phyloP scores from a whole-genome alignment of 2,329 filamentous ascomycete genomes.

The Botrytis paeoniae region DNA sequence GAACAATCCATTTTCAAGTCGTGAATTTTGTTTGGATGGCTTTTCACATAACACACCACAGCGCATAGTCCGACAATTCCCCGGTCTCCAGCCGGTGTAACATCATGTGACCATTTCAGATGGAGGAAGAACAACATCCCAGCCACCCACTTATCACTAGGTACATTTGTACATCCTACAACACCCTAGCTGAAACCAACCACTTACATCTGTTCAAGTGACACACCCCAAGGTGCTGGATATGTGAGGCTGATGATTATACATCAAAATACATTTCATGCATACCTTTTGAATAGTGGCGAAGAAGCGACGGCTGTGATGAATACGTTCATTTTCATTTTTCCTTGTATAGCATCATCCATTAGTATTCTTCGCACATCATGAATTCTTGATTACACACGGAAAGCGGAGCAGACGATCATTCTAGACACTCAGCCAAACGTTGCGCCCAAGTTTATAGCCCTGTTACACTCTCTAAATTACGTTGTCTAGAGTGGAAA shows the following conservation, averaged over 20 bases:
- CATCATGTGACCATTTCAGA: background rate
- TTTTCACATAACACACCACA: background rate
- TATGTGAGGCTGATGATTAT: constrained; percentile 16
- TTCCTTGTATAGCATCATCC: background rate
- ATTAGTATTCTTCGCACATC: background rate
- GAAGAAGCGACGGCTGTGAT: background rate
- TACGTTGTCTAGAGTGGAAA: background rate
- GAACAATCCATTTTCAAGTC: background rate
- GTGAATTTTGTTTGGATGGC: background rate
- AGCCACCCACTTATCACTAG: background rate
- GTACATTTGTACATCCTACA: background rate
- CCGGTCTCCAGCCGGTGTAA: background rate
- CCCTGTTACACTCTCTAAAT: constrained; percentile 7
- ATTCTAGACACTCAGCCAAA: background rate
- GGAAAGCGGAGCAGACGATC: background rate
- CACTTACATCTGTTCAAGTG: background rate
- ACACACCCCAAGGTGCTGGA: background rate
- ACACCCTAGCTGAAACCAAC: background rate
- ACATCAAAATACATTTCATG: background rate
- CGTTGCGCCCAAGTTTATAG: constrained; percentile 8
- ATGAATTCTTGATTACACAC: constrained; percentile 2
- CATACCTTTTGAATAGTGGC: background rate
- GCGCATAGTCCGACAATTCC: background rate
- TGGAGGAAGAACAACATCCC: background rate
- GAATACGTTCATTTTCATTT: background rate